These are phyloP conservation scores for Hymenochaete sp. DNA, from an alignment of 1,284 basidiomycete species.

Conservation along the genomic window DNA sequence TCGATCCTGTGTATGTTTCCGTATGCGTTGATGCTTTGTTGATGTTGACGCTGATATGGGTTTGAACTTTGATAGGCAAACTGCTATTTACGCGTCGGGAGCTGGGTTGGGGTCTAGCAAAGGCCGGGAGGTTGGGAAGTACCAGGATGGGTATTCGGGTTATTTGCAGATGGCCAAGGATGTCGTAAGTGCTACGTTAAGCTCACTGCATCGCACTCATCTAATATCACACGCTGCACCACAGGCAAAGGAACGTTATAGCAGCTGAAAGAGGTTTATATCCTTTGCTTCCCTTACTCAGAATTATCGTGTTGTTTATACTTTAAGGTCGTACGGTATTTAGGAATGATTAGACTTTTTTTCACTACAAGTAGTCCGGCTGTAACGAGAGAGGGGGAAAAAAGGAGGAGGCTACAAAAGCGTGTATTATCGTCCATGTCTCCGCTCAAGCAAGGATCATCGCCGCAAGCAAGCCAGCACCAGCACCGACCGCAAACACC, in stretches of 20 bases:
- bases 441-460: constrained; percentile 3
- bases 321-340: no score
- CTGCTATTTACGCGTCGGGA: constrained; percentile 78
- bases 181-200: constrained; percentile 27
- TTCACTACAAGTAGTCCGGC: no score
- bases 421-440: neutral
- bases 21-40: neutral
- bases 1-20: constrained; percentile 68
- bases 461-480: no score
- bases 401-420: neutral
- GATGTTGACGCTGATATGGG: constrained; percentile 9
- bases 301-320: no score
- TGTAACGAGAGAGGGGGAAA: neutral
- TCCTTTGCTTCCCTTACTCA: no score
- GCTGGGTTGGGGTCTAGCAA: constrained; percentile 84
- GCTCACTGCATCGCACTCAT: constrained; percentile 17
- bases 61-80: constrained; percentile 35
- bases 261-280: no score
- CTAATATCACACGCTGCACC: constrained; percentile 15
- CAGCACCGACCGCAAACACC: constrained; percentile 1
- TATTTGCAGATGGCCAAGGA: constrained; percentile 73
- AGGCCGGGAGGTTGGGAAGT: constrained; percentile 74
- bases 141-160: constrained; percentile 58
- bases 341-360: no score
- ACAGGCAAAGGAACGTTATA: constrained; percentile 41